These are phyloP conservation scores for Coffea humblotiana DNA, from an alignment of 305 asterid genomes.

Conservation along the genomic window DNA sequence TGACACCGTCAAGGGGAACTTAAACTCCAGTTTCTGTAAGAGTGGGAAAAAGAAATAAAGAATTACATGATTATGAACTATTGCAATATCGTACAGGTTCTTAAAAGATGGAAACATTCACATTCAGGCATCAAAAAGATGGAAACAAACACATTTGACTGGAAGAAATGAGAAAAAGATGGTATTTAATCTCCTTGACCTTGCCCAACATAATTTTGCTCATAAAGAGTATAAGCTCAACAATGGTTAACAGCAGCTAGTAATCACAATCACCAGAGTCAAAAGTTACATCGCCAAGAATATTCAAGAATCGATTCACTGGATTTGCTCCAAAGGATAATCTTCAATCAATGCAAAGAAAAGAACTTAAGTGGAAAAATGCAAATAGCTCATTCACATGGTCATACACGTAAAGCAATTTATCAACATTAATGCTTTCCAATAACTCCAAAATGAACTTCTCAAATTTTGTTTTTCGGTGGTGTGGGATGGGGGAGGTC, in stretches of 20 bases:
- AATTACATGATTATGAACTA: neutral
- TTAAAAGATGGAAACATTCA: neutral
- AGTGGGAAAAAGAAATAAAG: conserved; percentile 6
- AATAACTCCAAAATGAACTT: neutral
- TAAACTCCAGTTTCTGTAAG: conserved; percentile 84
- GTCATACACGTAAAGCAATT: neutral
- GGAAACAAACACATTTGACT: neutral
- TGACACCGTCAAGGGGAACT: conserved; percentile 85
- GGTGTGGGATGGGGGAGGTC: too few relatives aligned
- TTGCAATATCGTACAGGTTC: neutral
- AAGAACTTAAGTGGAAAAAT: neutral
- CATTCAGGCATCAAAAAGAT: neutral
- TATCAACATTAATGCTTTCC: neutral
- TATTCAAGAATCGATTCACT: neutral
- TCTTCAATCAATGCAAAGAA: neutral
- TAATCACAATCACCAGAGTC: neutral
- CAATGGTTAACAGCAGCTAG: neutral
- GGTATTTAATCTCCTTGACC: neutral
- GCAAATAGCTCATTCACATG: neutral
- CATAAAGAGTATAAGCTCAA: neutral
- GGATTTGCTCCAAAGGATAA: neutral
- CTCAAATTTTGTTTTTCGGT: too few relatives aligned
- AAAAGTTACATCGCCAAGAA: neutral
- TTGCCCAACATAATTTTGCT: neutral
- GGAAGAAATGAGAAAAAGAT: neutral